Percentiles rank a stretch among this genome's conserved stretches.
Conservation (phyloP, 257 asterid genomes). For the Solanum neorickii region DNA sequence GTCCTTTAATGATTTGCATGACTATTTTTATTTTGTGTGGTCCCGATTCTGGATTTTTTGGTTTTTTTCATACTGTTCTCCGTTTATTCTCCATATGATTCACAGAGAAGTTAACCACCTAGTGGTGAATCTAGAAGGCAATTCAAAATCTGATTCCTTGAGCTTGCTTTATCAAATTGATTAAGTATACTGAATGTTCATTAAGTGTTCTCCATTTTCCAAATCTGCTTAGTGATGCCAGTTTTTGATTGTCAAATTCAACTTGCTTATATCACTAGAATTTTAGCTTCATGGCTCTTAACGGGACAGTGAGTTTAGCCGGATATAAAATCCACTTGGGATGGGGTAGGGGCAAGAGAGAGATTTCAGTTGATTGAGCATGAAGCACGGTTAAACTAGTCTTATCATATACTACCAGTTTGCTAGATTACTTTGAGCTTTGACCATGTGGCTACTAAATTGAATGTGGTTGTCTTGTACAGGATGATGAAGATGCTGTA, state of each 20-base stretch:
- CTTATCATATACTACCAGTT: background rate
- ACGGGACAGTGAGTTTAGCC: background rate
- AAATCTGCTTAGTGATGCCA: background rate
- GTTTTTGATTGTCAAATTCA: background rate
- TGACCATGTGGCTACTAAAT: background rate
- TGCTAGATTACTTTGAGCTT: background rate
- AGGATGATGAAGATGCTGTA: slow-evolving; percentile 84
- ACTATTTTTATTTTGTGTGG: background rate
- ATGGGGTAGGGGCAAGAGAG: background rate
- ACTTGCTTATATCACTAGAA: background rate
- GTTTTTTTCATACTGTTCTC: background rate
- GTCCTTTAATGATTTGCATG: background rate
- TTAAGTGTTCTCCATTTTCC: background rate
- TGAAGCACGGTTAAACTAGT: background rate
- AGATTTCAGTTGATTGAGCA: background rate
- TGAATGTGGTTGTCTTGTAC: slow-evolving; percentile 7
- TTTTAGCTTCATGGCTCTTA: background rate
- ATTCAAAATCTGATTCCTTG: background rate
- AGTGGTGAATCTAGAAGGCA: background rate
- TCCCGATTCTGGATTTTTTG: background rate
- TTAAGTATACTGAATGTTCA: background rate
- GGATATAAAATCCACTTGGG: background rate
- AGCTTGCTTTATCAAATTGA: background rate
- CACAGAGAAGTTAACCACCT: background rate
- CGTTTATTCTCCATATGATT: background rate